Percentiles rank a stretch among this genome's conserved stretches.
phyloP scores from a whole-genome alignment of 225 moss, liverwort and hornwort species.

The Asterella californica region DNA sequence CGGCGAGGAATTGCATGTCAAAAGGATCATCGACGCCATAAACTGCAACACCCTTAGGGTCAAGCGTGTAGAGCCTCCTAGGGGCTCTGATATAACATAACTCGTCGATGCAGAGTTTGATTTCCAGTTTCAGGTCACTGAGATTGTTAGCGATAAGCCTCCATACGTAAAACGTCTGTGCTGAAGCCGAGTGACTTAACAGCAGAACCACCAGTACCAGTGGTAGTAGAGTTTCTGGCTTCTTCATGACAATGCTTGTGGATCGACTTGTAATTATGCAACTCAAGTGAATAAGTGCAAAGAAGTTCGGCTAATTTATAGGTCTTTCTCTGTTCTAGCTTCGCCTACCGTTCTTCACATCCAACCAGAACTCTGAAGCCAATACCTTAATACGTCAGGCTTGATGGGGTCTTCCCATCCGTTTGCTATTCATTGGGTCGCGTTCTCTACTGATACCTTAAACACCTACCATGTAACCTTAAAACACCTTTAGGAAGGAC shows the following conservation, averaged over 20 bases:
- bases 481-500: too few species aligned
- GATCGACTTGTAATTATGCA: not conserved
- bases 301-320: not conserved
- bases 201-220: constrained; percentile 7
- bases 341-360: not conserved
- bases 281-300: not conserved
- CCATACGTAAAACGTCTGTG: constrained; percentile 12
- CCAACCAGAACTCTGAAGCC: too few species aligned
- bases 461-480: too few species aligned
- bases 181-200: constrained; percentile 9
- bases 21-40: constrained; percentile 7
- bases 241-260: constrained; percentile 1
- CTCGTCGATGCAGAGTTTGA: not conserved
- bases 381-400: too few species aligned
- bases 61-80: constrained; percentile 12
- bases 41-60: constrained; percentile 3
- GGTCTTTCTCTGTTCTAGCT: not conserved
- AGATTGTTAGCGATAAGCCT: constrained; percentile 14
- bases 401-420: too few species aligned
- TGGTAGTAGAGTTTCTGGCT: not conserved
- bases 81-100: constrained; percentile 5
- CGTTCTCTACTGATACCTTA: too few species aligned
- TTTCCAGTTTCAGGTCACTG: constrained; percentile 13
- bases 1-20: not conserved
- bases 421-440: too few species aligned